These are phyloP conservation scores for Tagetes patula DNA, from an alignment of 129 eudicot genomes.

Conservation along the genomic window DNA sequence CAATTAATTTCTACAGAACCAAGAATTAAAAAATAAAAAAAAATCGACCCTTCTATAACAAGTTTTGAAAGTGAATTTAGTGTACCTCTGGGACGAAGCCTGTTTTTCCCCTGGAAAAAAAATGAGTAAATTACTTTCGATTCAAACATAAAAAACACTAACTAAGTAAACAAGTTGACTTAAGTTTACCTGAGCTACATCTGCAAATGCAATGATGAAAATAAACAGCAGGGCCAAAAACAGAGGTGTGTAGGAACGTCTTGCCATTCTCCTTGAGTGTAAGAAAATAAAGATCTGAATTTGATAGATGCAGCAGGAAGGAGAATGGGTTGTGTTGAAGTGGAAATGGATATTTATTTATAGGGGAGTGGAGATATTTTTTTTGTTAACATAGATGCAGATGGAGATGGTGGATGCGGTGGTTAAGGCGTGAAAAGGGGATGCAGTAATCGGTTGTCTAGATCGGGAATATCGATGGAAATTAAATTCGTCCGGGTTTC, in stretches of 20 bases:
- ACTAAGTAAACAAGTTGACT: background rate
- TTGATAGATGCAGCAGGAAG: background rate
- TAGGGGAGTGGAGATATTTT: constrained; percentile 20
- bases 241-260: constrained; percentile 29
- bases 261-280: constrained; percentile 16
- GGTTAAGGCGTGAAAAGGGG: constrained; percentile 37
- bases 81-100: constrained; percentile 28
- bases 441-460: constrained; percentile 8
- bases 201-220: constrained; percentile 38
- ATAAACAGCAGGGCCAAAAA: constrained; percentile 38
- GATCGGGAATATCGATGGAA: constrained; percentile 24
- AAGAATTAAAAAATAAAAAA: too few relatives aligned
- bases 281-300: background rate
- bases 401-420: constrained; percentile 27
- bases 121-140: background rate
- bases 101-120: constrained; percentile 33
- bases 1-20: too few relatives aligned
- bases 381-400: constrained; percentile 11
- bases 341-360: constrained; percentile 28
- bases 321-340: constrained; percentile 18
- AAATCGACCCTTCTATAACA: too few relatives aligned
- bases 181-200: constrained; percentile 43
- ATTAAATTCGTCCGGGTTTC: constrained; percentile 25
- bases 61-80: too few relatives aligned
- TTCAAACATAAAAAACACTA: background rate